Percentiles rank a stretch among this genome's conserved stretches.
Conservation (phyloP, 192 early-diverging fungal species). For the Coemansia sp. region DNA sequence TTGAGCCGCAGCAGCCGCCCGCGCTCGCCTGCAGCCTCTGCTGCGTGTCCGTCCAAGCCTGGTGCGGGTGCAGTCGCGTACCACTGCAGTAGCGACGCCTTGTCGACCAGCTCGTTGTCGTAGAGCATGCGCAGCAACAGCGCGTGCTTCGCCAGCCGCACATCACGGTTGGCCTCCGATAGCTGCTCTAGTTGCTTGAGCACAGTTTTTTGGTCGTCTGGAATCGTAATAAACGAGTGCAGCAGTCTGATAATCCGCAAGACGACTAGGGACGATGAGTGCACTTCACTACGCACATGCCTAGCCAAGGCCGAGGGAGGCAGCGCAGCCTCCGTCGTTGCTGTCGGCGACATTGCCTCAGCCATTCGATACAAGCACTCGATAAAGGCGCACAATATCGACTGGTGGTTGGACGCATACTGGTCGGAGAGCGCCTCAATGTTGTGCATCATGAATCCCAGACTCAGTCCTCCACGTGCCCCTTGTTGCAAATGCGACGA, state of each 20-base stretch:
- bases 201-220: constrained; percentile 45
- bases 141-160: constrained; percentile 27
- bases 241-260: constrained; percentile 41
- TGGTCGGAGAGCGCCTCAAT: constrained; percentile 34
- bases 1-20: constrained; percentile 39
- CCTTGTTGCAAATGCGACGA: constrained; percentile 55
- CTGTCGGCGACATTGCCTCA: constrained; percentile 16
- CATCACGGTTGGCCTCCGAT: constrained; percentile 36
- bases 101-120: constrained; percentile 49
- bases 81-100: constrained; percentile 36
- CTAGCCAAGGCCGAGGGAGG: constrained; percentile 45
- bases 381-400: constrained; percentile 51
- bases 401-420: constrained; percentile 40
- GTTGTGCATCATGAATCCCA: constrained; percentile 55
- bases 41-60: background rate
- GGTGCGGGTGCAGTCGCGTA: constrained; percentile 14
- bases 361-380: constrained; percentile 45
- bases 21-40: constrained; percentile 8
- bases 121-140: constrained; percentile 44
- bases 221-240: constrained; percentile 39
- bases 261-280: constrained; percentile 28
- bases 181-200: constrained; percentile 49
- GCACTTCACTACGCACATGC: constrained; percentile 24
- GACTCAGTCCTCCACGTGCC: constrained; percentile 44
- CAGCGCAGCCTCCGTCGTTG: background rate